A percentile compares a stretch with the other conserved stretches of the same genome.
These are phyloP conservation scores for Biscogniauxia mediterranea DNA, from an alignment of 2,329 filamentous ascomycete genomes.

Conservation along the genomic window DNA sequence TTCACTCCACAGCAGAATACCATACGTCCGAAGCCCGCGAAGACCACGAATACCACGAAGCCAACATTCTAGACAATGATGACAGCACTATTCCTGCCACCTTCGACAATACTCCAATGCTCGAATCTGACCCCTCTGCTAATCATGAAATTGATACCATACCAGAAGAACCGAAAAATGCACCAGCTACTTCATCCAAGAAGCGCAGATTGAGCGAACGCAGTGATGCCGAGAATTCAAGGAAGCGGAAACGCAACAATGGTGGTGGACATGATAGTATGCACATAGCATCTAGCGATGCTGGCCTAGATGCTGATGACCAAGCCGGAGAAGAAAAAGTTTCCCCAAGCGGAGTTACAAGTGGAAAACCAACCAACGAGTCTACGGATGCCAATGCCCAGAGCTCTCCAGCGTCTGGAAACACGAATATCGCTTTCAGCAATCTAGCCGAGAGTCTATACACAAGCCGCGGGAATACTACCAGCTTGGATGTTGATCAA, in stretches of 20 bases:
- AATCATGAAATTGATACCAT: not conserved
- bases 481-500: not conserved
- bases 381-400: not conserved
- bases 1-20: constrained; percentile 1
- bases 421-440: constrained; percentile 17
- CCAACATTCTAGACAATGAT: constrained; percentile 11
- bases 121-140: not conserved
- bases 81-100: constrained; percentile 1
- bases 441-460: constrained; percentile 26
- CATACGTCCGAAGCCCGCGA: not conserved
- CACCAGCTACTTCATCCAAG: constrained; percentile 3
- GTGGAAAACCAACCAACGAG: not conserved
- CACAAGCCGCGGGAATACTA: constrained; percentile 17
- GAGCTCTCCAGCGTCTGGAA: not conserved
- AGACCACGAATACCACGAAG: too few species aligned
- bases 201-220: constrained; percentile 19
- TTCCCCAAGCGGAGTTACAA: not conserved
- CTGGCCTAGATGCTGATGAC: too few species aligned
- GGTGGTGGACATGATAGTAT: not conserved
- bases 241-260: constrained; percentile 16
- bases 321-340: not conserved
- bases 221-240: constrained; percentile 4
- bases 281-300: not conserved
- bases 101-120: not conserved
- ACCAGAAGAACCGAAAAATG: not conserved